Percentiles rank a stretch among this genome's conserved stretches.
phyloP scores from a whole-genome alignment of 805 yeast genomes.

The Pichia insulana region DNA sequence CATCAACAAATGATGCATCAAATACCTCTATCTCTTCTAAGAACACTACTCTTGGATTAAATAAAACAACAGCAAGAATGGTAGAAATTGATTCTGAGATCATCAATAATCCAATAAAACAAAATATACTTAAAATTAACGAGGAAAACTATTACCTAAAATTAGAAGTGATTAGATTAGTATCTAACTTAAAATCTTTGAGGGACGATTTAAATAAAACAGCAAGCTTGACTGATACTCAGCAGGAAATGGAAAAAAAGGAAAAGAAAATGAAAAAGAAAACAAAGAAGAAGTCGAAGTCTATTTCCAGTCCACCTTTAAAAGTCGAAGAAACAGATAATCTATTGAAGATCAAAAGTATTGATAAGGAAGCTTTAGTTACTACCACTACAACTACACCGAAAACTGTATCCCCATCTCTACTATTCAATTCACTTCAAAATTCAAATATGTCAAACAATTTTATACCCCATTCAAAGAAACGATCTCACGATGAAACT shows the following conservation, averaged over 20 bases:
- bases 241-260: background rate
- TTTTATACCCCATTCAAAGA: background rate
- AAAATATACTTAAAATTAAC: constrained; percentile 33
- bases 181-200: constrained; percentile 33
- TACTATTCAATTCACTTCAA: background rate
- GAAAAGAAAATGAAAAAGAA: background rate
- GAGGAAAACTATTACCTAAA: constrained; percentile 38
- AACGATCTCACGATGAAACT: constrained; percentile 21
- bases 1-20: background rate
- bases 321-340: constrained; percentile 1
- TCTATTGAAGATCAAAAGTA: too few relatives aligned
- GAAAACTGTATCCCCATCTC: constrained; percentile 1
- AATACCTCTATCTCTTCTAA: background rate
- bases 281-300: too few relatives aligned
- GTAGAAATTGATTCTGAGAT: constrained; percentile 18
- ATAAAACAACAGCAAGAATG: constrained; percentile 3
- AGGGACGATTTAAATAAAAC: constrained; percentile 12
- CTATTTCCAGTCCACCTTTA: background rate
- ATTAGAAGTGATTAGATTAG: constrained; percentile 36
- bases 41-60: background rate
- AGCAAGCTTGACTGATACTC: background rate
- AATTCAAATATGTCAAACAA: constrained; percentile 12
- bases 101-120: constrained; percentile 28
- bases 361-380: too few relatives aligned
- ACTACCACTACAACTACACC: background rate